phyloP scores from a whole-genome alignment of 1,284 basidiomycete species.

The Pseudozyma sp. region DNA sequence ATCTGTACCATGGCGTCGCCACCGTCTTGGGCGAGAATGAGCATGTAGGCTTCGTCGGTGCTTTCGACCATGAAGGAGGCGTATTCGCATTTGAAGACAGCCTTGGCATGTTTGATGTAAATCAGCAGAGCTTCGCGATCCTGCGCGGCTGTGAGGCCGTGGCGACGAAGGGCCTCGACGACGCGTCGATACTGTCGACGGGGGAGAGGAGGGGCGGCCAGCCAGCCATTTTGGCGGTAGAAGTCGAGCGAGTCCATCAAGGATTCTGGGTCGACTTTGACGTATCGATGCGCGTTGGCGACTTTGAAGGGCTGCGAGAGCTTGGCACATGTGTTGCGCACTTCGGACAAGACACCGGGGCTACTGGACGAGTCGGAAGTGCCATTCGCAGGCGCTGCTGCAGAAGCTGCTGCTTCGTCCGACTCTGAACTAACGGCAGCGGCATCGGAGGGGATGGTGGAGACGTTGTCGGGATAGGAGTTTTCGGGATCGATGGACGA shows the following conservation, averaged over 20 bases:
- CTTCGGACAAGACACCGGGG: neutral
- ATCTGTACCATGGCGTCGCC: slow-evolving; percentile 16
- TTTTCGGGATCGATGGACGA: neutral
- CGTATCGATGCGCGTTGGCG: slow-evolving; percentile 22
- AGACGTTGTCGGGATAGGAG: slow-evolving; percentile 1
- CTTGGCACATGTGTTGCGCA: slow-evolving; percentile 7
- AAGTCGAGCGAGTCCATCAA: slow-evolving; percentile 37
- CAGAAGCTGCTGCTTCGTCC: neutral
- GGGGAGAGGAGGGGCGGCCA: slow-evolving; percentile 39
- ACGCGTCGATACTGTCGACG: slow-evolving; percentile 26
- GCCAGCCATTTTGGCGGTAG: slow-evolving; percentile 43
- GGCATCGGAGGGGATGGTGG: neutral
- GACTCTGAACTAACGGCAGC: neutral
- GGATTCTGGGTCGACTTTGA: slow-evolving; percentile 26
- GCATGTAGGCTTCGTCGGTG: slow-evolving; percentile 34
- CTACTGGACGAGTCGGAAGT: neutral
- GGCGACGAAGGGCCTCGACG: slow-evolving; percentile 33
- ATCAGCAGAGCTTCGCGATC: slow-evolving; percentile 36
- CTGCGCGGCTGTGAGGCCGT: slow-evolving; percentile 26
- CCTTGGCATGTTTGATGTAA: slow-evolving; percentile 41
- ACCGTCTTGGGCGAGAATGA: slow-evolving; percentile 47
- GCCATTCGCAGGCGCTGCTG: neutral
- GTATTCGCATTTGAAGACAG: slow-evolving; percentile 49
- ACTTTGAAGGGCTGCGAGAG: slow-evolving; percentile 7
- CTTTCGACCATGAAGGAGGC: slow-evolving; percentile 49